Conservation (phyloP, 495 filamentous ascomycete genomes). For the Penicillium cataractarum region DNA sequence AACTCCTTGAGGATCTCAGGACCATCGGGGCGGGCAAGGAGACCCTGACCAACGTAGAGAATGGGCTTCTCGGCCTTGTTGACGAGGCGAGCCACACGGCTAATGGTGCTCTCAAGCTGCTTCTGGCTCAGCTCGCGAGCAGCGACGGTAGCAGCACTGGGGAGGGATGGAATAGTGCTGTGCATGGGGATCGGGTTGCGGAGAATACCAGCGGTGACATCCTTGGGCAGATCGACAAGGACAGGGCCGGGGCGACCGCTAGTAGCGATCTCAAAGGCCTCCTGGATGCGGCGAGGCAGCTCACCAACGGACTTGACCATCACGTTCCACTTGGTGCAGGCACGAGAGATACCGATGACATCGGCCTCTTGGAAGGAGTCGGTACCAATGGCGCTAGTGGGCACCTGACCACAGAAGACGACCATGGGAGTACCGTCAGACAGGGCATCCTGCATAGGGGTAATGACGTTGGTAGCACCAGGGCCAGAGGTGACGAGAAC, state of each 20-base stretch:
- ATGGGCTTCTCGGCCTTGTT: conserved; percentile 63
- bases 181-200: conserved; percentile 57
- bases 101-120: conserved; percentile 52
- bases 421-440: conserved; percentile 67
- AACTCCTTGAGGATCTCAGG: conserved; percentile 58
- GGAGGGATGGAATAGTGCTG: conserved; percentile 59
- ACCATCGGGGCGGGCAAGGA: conserved; percentile 55
- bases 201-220: conserved; percentile 58
- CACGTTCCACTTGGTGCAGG: conserved; percentile 69
- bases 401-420: conserved; percentile 65
- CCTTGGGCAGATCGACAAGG: conserved; percentile 63
- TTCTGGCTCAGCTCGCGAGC: conserved; percentile 52
- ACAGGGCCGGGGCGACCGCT: conserved; percentile 65
- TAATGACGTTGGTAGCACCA: conserved; percentile 64
- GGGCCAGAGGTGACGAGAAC: conserved; percentile 69
- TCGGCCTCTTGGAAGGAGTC: conserved; percentile 69
- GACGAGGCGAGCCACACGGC: conserved; percentile 56
- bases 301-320: conserved; percentile 65
- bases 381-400: conserved; percentile 59
- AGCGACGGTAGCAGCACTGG: conserved; percentile 59
- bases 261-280: conserved; percentile 66
- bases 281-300: conserved; percentile 61
- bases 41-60: conserved; percentile 64
- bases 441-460: conserved; percentile 65
- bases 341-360: conserved; percentile 61